Evolutionary conservation across 225 moss, liverwort and hornwort genomes (phyloP).

Genomic region (Ulota crispa): DNA sequence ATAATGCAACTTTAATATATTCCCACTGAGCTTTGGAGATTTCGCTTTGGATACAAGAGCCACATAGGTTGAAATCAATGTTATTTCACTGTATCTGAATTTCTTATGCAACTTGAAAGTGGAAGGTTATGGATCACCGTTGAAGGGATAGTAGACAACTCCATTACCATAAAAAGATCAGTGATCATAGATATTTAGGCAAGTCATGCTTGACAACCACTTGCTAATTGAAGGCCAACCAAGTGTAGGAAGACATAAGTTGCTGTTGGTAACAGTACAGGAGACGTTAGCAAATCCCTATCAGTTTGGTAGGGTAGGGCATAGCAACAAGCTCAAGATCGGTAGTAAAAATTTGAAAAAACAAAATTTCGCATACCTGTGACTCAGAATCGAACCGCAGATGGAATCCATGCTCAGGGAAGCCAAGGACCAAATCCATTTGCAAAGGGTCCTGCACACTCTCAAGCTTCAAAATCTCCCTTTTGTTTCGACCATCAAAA

Average conservation of each 20-base stretch:
- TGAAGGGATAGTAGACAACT: neutral
- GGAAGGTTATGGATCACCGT: neutral
- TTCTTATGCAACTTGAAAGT: neutral
- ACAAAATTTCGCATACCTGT: slow-evolving; percentile 53
- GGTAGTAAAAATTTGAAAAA: neutral
- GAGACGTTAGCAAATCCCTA: neutral
- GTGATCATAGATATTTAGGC: neutral
- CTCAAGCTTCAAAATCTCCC: slow-evolving; percentile 53
- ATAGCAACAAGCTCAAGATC: slow-evolving; percentile 7
- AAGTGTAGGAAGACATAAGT: neutral
- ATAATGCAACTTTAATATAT: neutral
- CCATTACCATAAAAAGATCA: neutral
- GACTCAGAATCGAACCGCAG: slow-evolving; percentile 94
- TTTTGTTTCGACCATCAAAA: slow-evolving; percentile 44
- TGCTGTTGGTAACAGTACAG: neutral
- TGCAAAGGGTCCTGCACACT: slow-evolving; percentile 77
- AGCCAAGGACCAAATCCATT: slow-evolving; percentile 88
- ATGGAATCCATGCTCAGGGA: slow-evolving; percentile 97
- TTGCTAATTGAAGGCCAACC: neutral
- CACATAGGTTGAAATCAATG: neutral
- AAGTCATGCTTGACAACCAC: slow-evolving; percentile 12
- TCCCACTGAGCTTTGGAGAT: neutral
- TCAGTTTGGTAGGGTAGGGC: neutral
- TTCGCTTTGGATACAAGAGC: neutral
- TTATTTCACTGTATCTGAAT: neutral